Conservation (phyloP, 2,329 filamentous ascomycete genomes). For the Pseudohalonectria lignicola region DNA sequence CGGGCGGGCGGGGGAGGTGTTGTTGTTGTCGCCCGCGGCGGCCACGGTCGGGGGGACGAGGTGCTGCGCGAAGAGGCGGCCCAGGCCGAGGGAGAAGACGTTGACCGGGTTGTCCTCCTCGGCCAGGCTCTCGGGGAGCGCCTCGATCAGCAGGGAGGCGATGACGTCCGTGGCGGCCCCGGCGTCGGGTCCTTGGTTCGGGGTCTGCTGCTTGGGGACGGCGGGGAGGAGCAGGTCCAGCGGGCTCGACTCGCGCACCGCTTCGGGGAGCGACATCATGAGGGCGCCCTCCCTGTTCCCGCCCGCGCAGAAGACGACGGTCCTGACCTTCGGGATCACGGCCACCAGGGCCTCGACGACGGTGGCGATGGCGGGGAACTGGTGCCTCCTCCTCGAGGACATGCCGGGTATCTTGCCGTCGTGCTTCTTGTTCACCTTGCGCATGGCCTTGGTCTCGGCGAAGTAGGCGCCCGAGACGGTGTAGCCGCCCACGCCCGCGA, state of each 20-base stretch:
- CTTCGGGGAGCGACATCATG: conserved; percentile 54
- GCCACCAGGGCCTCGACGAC: conserved; percentile 66
- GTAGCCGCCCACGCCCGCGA: conserved; percentile 74
- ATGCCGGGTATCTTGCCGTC: conserved; percentile 60
- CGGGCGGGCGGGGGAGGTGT: too few species aligned
- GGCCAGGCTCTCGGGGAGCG: conserved; percentile 20
- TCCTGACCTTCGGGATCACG: conserved; percentile 58
- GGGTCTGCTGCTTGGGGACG: neutral
- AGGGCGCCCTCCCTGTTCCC: conserved; percentile 79
- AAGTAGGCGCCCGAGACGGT: conserved; percentile 53
- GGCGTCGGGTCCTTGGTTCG: neutral
- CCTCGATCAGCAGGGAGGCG: conserved; percentile 7
- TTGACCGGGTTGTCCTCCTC: conserved; percentile 11
- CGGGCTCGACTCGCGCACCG: conserved; percentile 54
- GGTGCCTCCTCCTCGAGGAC: conserved; percentile 65
- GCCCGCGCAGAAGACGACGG: conserved; percentile 72
- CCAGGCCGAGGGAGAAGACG: conserved; percentile 29
- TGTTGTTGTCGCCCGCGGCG: conserved; percentile 13
- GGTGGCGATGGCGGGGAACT: conserved; percentile 75
- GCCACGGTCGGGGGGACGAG: too few species aligned
- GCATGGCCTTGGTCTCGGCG: conserved; percentile 38
- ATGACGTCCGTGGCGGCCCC: neutral
- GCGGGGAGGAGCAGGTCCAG: conserved; percentile 28
- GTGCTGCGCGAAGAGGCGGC: conserved; percentile 32
- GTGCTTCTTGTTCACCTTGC: conserved; percentile 34